These are phyloP conservation scores for Cucurbitaria berberidis DNA, from an alignment of 2,329 filamentous ascomycete genomes.

Conservation along the genomic window DNA sequence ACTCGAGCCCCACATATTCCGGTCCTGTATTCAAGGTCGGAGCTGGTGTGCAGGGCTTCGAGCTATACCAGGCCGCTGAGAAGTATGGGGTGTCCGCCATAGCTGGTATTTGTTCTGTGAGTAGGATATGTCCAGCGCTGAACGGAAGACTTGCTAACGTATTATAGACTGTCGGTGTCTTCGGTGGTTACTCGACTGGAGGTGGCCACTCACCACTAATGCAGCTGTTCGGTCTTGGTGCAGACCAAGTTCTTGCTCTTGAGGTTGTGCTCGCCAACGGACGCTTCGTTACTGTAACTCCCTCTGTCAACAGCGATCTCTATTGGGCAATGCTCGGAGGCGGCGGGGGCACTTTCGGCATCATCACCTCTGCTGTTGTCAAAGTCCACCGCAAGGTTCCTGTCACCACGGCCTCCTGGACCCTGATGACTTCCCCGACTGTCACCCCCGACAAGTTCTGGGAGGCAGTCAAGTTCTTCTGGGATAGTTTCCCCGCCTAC, in stretches of 20 bases:
- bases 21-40: conserved; percentile 41
- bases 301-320: conserved; percentile 44
- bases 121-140: not conserved
- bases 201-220: conserved; percentile 63
- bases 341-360: conserved; percentile 45
- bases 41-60: conserved; percentile 42
- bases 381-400: conserved; percentile 41
- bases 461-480: conserved; percentile 30
- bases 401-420: conserved; percentile 42
- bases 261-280: conserved; percentile 42
- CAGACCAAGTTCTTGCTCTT: conserved; percentile 47
- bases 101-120: conserved; percentile 46
- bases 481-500: conserved; percentile 30
- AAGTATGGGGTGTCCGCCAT: conserved; percentile 35
- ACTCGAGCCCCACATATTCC: conserved; percentile 30
- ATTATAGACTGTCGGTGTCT: conserved; percentile 57
- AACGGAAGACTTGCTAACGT: not conserved
- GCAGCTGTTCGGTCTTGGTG: conserved; percentile 50
- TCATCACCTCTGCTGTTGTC: conserved; percentile 42
- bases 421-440: conserved; percentile 32
- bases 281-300: conserved; percentile 32
- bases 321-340: conserved; percentile 50
- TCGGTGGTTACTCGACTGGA: conserved; percentile 50
- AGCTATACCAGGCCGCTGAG: conserved; percentile 39
- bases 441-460: conserved; percentile 42